Conservation (phyloP, 2,329 filamentous ascomycete genomes). For the Geosmithia morbida region DNA sequence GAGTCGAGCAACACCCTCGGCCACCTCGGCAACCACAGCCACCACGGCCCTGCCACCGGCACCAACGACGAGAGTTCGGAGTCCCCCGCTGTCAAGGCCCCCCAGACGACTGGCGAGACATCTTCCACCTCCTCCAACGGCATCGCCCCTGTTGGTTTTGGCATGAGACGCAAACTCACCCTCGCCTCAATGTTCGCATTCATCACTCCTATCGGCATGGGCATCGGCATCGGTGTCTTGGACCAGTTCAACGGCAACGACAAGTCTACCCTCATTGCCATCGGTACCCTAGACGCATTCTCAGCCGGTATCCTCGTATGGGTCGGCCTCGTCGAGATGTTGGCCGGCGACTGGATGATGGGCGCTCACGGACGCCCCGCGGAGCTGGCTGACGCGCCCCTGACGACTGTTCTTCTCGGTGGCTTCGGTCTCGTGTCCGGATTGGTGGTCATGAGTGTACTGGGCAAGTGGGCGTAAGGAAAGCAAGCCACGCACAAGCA, state of each 20-base stretch:
- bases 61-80: slow-evolving; percentile 6
- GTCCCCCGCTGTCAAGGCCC: slow-evolving; percentile 10
- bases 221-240: slow-evolving; percentile 61
- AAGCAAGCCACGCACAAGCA: no score
- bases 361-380: slow-evolving; percentile 22
- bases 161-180: slow-evolving; percentile 36
- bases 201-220: slow-evolving; percentile 67
- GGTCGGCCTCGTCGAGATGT: slow-evolving; percentile 71
- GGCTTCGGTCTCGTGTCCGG: slow-evolving; percentile 42
- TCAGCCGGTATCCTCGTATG: slow-evolving; percentile 67
- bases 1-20: neutral
- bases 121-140: slow-evolving; percentile 4
- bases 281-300: slow-evolving; percentile 60
- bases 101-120: slow-evolving; percentile 1
- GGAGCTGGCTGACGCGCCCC: slow-evolving; percentile 37
- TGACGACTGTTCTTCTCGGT: slow-evolving; percentile 32
- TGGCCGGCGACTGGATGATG: slow-evolving; percentile 57
- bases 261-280: slow-evolving; percentile 50
- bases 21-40: slow-evolving; percentile 6
- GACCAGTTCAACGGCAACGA: slow-evolving; percentile 61
- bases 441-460: slow-evolving; percentile 53
- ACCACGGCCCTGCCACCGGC: slow-evolving; percentile 5
- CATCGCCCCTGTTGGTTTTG: slow-evolving; percentile 11
- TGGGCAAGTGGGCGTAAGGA: slow-evolving; percentile 59
- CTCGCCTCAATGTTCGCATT: slow-evolving; percentile 53